Base-by-base conservation (phyloP, 768 basidiomycete genomes). In the Termitomyces sp. region DNA sequence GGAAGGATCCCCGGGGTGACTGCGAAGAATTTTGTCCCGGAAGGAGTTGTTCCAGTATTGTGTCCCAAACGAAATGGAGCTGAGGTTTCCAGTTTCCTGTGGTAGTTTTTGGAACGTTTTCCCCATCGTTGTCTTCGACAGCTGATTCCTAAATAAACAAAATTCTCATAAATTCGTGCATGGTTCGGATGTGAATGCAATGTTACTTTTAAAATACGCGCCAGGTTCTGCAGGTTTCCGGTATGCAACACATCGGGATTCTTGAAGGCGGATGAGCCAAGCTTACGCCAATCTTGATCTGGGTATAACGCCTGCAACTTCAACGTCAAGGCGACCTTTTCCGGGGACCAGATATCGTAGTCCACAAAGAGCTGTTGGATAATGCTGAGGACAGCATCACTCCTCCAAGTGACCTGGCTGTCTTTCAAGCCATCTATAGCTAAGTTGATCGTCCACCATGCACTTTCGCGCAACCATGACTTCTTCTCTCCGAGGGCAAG, bases 21-120 rank as follows among this genome's bases (percentile, higher is more conserved):
- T 69, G 68, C 52, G 68, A 64, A 36, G 76, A 72, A 63, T 76
- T 74, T 1, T 79, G 72, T 20, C 74, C 73, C 13, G 86, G 81
- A 58, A 96, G 81, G 55, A 94, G 84, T 52, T 80, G 80, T 63
- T 95, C 89, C 38, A 98, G 76, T 52, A 98, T 83, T 60, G 88
- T 76, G 63, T 87, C 85, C 96, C 96, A 99, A 24, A 89, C 91
- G 71, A 92, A 95, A 71, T 97, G 96, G 46, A 96, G 79, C 69
- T 94, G 89, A 59, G 95, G 88, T 71, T 91, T 96, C 94, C 95
- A 94, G 15, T 83, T 73, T 39, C 84, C 84, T 39, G 80, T 74
- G 12, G 79, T 78, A 2, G 81, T 74, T 61, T 86, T 86, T 12
- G 79, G 69, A 2, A 74, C 67, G 45, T 81, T 80, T 49, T 84